Base-by-base conservation (phyloP, 169 alveolate genomes). In the Cryptosporidium tyzzeri region DNA sequence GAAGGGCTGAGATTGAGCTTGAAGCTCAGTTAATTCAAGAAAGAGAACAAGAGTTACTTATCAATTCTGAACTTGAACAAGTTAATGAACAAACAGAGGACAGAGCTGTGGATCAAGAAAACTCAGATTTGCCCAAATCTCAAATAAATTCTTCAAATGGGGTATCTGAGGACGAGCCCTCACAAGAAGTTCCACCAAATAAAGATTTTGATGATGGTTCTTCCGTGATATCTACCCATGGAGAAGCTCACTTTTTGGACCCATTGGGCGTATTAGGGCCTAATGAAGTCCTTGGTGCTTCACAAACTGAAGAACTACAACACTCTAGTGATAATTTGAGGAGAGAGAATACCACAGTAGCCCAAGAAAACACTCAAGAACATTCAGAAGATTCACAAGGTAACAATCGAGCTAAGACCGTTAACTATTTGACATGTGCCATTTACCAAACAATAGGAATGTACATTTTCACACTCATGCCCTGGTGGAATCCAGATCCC, bases 401-500 rank as follows among this genome's bases (percentile, higher is more conserved):
- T 18, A 21, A 23, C 67, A 26, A 23, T 26, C 41, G 9, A 44
- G n/a, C 18, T 35, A n/a, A 62, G 37, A 26, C 18, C 26, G 70
- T 44, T 10, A 62, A 18, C 31, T 62, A 80, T 29, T 59, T 41
- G n/a, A 61, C 74, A 18, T 23, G 74, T 9, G n/a, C 41, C 5
- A 41, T 80, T 23, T 80, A 80, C 51, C 89, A 80, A n/a, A 62
- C 89, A 18, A 62, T 80, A 59, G 73, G 73, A 7, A 80, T 80
- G 89, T 80, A 80, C 55, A 44, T 80, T 35, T 35, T 80, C 55
- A 80, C 89, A 26, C 75, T 80, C 0, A 59, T 80, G 75, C 89
- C 89, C 4, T 80, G 89, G 89, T 80, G 89, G 89, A 80, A 80
- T 62, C 89, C 89, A 31, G 89, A 80, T 29, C 89, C 89, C 9